phyloP scores from a whole-genome alignment of 208 protist genomes.

The Perkinsela sp. region DNA sequence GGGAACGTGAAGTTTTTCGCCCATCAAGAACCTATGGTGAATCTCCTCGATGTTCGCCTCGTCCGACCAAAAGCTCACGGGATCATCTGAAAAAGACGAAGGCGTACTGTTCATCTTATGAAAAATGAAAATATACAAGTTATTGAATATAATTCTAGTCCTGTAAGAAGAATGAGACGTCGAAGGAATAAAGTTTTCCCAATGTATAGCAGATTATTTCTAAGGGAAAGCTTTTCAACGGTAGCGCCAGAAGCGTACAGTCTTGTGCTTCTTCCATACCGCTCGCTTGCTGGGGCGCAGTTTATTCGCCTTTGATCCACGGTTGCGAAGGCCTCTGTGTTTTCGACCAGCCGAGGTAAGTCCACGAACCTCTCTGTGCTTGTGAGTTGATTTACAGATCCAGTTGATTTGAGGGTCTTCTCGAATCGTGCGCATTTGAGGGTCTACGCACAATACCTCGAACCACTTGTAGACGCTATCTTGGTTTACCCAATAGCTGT shows the following conservation, averaged over 20 bases:
- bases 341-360: slow-evolving; percentile 86
- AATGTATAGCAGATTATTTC: too few relatives aligned
- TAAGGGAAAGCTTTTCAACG: slow-evolving; percentile 27
- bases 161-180: too few relatives aligned
- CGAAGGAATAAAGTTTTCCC: too few relatives aligned
- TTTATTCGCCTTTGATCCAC: slow-evolving; percentile 77
- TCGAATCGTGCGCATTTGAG: slow-evolving; percentile 84
- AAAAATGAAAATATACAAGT: too few relatives aligned
- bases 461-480: slow-evolving; percentile 90
- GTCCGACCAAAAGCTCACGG: background rate
- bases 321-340: slow-evolving; percentile 78
- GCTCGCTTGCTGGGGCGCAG: slow-evolving; percentile 75
- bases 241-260: slow-evolving; percentile 65
- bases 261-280: slow-evolving; percentile 94
- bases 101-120: too few relatives aligned
- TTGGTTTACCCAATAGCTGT: slow-evolving; percentile 97
- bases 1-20: background rate
- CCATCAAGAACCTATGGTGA: background rate
- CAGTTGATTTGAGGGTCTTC: slow-evolving; percentile 95
- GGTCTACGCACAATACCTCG: slow-evolving; percentile 96
- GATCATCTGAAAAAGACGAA: too few relatives aligned
- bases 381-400: slow-evolving; percentile 85
- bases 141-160: too few relatives aligned
- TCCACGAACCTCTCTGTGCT: slow-evolving; percentile 89
- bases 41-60: background rate